Conservation (phyloP, 2,329 filamentous ascomycete species). For the Fusarium concolor region DNA sequence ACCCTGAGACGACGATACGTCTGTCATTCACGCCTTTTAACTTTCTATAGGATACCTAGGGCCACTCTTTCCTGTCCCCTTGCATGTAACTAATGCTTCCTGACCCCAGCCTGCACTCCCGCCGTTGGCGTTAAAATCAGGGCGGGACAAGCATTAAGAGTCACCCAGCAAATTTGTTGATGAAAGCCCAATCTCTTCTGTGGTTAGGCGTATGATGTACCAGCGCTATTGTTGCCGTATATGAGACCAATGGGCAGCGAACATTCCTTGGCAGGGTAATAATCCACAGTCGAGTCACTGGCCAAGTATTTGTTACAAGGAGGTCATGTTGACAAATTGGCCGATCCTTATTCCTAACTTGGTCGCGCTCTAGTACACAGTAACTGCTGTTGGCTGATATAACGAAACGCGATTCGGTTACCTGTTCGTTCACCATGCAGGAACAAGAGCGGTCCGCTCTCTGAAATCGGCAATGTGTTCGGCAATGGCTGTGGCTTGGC, state of each 20-base stretch:
- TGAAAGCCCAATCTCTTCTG: not conserved
- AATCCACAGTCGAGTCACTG: not conserved
- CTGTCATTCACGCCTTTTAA: conserved; percentile 31
- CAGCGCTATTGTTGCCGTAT: conserved; percentile 1
- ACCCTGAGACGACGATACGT: conserved; percentile 4
- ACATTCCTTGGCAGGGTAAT: not conserved
- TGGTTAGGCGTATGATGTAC: not conserved
- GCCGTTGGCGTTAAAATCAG: conserved; percentile 26
- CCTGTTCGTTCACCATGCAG: not conserved
- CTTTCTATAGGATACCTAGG: not conserved
- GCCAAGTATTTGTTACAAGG: not conserved
- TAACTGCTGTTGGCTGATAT: not conserved
- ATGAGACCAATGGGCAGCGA: conserved; percentile 8
- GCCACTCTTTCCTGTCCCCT: conserved; percentile 14
- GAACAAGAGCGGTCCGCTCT: not conserved
- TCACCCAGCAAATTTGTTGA: conserved; percentile 13
- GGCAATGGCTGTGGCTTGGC: conserved; percentile 15
- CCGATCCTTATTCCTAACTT: conserved; percentile 5
- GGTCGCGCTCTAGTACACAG: not conserved
- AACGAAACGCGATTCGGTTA: not conserved
- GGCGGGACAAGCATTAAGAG: conserved; percentile 20
- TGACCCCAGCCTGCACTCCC: conserved; percentile 15
- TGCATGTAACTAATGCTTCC: conserved; percentile 20
- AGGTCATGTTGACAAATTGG: conserved; percentile 1
- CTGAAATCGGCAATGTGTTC: conserved; percentile 5